These are phyloP conservation scores for Apiospora kogelbergensis DNA, from an alignment of 2,329 filamentous ascomycete species.

Conservation along the genomic window DNA sequence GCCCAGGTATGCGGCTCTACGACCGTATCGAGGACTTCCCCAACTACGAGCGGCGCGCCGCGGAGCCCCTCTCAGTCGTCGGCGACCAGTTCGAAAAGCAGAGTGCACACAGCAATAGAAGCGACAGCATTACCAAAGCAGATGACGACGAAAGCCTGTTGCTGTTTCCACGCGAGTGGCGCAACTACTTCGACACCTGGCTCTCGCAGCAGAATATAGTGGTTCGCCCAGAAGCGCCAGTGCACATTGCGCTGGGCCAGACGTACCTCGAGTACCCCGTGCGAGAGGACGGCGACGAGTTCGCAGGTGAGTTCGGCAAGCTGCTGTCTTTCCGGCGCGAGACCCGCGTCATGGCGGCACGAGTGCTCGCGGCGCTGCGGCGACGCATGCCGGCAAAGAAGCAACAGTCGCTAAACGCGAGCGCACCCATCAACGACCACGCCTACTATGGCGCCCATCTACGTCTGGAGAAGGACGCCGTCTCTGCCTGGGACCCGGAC, in stretches of 20 bases:
- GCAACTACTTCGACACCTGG: constrained; percentile 29
- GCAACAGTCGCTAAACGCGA: constrained; percentile 21
- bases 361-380: constrained; percentile 24
- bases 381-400: background rate
- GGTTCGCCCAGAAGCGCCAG: constrained; percentile 16
- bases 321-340: constrained; percentile 32
- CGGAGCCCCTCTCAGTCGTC: constrained; percentile 21
- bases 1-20: constrained; percentile 29
- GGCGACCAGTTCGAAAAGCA: constrained; percentile 33
- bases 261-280: constrained; percentile 39
- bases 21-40: constrained; percentile 30
- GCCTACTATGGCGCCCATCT: constrained; percentile 33
- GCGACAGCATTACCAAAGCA: no score
- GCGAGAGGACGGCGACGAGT: constrained; percentile 32
- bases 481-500: constrained; percentile 29
- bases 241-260: constrained; percentile 31
- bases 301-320: constrained; percentile 34
- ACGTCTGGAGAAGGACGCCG: constrained; percentile 31
- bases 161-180: constrained; percentile 25
- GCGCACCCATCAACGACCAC: constrained; percentile 21
- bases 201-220: constrained; percentile 22
- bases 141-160: constrained; percentile 6
- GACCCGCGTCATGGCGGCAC: constrained; percentile 29
- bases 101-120: background rate
- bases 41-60: constrained; percentile 19